phyloP scores from a whole-genome alignment of 306 rosid species.

The Gastrolobium bilobum region DNA sequence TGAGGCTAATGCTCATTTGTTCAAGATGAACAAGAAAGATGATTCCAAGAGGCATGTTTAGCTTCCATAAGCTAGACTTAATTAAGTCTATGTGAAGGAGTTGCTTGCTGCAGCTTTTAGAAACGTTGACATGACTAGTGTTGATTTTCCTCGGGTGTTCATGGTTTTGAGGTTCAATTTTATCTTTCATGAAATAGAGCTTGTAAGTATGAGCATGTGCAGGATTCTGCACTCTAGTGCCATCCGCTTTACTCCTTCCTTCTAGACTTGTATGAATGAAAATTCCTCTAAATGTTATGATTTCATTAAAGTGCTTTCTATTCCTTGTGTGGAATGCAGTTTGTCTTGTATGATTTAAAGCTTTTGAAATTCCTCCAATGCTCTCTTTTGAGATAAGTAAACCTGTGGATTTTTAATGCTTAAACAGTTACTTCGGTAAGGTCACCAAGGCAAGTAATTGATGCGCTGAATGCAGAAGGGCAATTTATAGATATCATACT shows the following conservation, averaged over 20 bases:
- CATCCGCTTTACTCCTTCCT: too few relatives aligned
- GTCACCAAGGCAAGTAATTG: conserved; percentile 92
- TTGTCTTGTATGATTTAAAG: conserved; percentile 35
- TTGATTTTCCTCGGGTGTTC: conserved; percentile 28
- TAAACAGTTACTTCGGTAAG: conserved; percentile 76
- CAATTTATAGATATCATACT: conserved; percentile 91
- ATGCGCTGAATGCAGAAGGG: conserved; percentile 95
- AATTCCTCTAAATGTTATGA: background rate
- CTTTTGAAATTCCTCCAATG: conserved; percentile 14
- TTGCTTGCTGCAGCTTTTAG: conserved; percentile 33
- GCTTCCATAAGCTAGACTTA: background rate
- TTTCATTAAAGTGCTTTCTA: conserved; percentile 40
- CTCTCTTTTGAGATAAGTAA: conserved; percentile 17
- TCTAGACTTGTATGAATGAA: background rate
- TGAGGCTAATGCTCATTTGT: background rate
- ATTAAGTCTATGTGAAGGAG: background rate
- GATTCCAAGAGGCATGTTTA: background rate
- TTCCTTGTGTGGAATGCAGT: background rate
- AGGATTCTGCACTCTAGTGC: too few relatives aligned
- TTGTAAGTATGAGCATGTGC: too few relatives aligned
- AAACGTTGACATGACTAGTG: background rate
- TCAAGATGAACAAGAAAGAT: background rate
- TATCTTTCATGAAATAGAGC: background rate
- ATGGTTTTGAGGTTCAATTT: conserved; percentile 21
- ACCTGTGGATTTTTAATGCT: conserved; percentile 44